phyloP scores from a whole-genome alignment of 768 basidiomycete species.

The Boletus huronensis region DNA sequence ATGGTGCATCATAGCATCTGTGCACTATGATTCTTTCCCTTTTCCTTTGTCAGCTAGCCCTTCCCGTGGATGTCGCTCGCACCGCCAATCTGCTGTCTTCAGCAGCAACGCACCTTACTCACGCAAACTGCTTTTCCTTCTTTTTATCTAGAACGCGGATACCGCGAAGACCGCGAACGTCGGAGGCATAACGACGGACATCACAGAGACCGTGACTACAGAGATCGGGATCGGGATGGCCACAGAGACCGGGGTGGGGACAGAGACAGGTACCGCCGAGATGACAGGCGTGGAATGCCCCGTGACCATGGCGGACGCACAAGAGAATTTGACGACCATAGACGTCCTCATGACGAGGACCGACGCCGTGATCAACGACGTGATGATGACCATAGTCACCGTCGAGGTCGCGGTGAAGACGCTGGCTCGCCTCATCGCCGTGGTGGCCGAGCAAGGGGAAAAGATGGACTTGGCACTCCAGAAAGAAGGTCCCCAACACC shows the following conservation, averaged over 20 bases:
- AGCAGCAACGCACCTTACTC: constrained; percentile 47
- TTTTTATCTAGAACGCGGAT: constrained; percentile 52
- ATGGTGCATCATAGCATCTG: constrained; percentile 51
- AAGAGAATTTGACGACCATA: constrained; percentile 46
- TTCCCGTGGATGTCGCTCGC: constrained; percentile 39
- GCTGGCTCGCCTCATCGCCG: constrained; percentile 36
- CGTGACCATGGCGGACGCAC: constrained; percentile 45
- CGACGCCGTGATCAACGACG: constrained; percentile 47
- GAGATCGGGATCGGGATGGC: constrained; percentile 41
- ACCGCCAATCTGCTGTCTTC: constrained; percentile 40
- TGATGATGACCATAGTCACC: constrained; percentile 36
- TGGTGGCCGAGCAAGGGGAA: constrained; percentile 47
- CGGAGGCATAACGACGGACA: constrained; percentile 59
- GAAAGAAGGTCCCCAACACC: constrained; percentile 90
- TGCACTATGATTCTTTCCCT: constrained; percentile 44
- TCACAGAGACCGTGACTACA: constrained; percentile 50
- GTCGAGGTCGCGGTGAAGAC: constrained; percentile 38
- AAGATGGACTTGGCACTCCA: constrained; percentile 57
- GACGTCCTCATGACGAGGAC: constrained; percentile 47
- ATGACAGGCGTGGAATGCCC: constrained; percentile 48
- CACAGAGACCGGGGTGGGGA: constrained; percentile 32
- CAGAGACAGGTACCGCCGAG: constrained; percentile 40
- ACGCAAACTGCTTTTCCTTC: constrained; percentile 44
- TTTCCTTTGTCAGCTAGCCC: constrained; percentile 56
- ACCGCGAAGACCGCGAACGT: constrained; percentile 61